phyloP scores from a whole-genome alignment of 208 protist genomes.

The Leishmania guyanensis region DNA sequence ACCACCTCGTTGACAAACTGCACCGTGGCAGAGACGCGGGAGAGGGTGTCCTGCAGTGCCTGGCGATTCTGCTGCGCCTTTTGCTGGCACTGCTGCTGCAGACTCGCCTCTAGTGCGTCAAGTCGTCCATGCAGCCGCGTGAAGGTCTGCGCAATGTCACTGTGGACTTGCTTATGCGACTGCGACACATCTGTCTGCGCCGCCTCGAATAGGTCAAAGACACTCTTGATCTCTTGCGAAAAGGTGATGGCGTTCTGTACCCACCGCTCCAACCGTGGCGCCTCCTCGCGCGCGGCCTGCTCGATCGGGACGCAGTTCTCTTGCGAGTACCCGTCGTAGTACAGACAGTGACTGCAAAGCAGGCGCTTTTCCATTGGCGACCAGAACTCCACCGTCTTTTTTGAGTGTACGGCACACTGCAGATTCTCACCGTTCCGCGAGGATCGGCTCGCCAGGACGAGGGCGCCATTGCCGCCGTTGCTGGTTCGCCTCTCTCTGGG shows the following conservation, averaged over 20 bases:
- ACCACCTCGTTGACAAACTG: conserved; percentile 46
- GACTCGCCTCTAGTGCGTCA: conserved; percentile 44
- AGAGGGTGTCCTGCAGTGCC: conserved; percentile 33
- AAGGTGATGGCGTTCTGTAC: conserved; percentile 66
- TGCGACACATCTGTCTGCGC: conserved; percentile 51
- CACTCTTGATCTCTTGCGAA: conserved; percentile 56
- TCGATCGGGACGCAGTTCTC: conserved; percentile 69
- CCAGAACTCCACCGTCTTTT: conserved; percentile 81
- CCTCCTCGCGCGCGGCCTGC: conserved; percentile 51
- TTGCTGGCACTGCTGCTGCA: conserved; percentile 41
- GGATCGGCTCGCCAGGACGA: neutral
- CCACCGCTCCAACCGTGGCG: conserved; percentile 56
- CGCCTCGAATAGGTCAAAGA: conserved; percentile 57
- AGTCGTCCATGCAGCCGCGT: conserved; percentile 42
- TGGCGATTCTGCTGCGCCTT: conserved; percentile 31
- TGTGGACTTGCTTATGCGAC: conserved; percentile 31
- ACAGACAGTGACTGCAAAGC: conserved; percentile 79
- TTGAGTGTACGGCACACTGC: conserved; percentile 50
- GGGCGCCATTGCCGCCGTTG: conserved; percentile 6
- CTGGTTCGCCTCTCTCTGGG: neutral
- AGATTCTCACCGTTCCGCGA: conserved; percentile 16
- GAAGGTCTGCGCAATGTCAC: conserved; percentile 50
- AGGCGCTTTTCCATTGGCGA: conserved; percentile 64
- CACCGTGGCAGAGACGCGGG: conserved; percentile 48
- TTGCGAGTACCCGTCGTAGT: conserved; percentile 72